Percentiles rank a stretch among this genome's conserved stretches.
These are phyloP conservation scores for Myxozyma melibiosi DNA, from an alignment of 805 yeast genomes.

Conservation along the genomic window DNA sequence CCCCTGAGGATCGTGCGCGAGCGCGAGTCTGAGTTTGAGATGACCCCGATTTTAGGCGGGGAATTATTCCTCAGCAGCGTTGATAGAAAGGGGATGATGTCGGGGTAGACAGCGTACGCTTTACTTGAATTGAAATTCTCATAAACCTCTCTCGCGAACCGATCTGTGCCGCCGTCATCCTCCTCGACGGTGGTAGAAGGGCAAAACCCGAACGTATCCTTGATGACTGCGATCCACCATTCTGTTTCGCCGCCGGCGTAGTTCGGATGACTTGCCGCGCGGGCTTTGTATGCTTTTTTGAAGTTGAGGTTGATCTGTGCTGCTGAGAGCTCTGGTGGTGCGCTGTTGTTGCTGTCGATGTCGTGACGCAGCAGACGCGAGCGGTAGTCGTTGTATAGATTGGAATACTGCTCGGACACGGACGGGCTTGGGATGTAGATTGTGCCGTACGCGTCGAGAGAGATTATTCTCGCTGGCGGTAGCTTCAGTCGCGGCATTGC, in stretches of 20 bases:
- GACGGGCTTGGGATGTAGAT: conserved; percentile 25
- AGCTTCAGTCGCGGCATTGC: conserved; percentile 2
- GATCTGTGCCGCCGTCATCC: background rate
- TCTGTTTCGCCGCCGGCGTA: conserved; percentile 23
- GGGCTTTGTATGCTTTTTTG: conserved; percentile 15
- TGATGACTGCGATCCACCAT: conserved; percentile 29
- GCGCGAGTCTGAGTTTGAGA: conserved; percentile 28
- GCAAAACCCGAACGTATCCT: conserved; percentile 8
- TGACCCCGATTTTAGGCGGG: conserved; percentile 8
- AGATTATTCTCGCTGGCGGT: conserved; percentile 18
- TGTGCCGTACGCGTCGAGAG: conserved; percentile 32
- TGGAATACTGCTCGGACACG: conserved; percentile 23
- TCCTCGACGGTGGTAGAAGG: background rate
- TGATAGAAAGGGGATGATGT: conserved; percentile 19
- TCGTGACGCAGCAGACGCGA: too few species aligned
- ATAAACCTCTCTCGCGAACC: conserved; percentile 12
- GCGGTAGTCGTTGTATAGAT: too few species aligned
- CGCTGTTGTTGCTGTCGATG: conserved; percentile 7
- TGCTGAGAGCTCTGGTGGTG: background rate
- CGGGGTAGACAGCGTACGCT: conserved; percentile 21
- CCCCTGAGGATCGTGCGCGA: conserved; percentile 13
- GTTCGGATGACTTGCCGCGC: conserved; percentile 19
- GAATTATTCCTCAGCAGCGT: background rate
- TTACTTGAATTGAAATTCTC: conserved; percentile 20
- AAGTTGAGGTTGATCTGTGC: background rate